Base-by-base conservation (phyloP, 495 filamentous ascomycete genomes). In the Annulohypoxylon bovei region DNA sequence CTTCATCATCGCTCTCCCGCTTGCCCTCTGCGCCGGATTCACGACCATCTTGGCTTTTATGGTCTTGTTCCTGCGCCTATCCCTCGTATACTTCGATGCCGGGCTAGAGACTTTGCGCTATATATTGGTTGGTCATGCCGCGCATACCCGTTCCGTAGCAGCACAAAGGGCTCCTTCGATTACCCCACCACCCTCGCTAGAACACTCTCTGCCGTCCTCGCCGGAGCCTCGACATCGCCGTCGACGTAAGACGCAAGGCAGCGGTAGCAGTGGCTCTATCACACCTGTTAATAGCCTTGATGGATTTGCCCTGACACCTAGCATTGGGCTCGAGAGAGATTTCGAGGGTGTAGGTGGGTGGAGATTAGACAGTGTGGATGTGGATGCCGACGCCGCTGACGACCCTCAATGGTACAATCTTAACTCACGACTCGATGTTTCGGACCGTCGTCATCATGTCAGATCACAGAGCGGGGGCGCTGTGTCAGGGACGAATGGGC, bases 291-390 rank as follows among this genome's bases (percentile, higher is more conserved):
- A 66, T 6, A 75, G 76, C 12, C 63, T 76, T 11, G 73, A 73
- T 25, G 76, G 80, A 14, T 64, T 84, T 3, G 75, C 71, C 23
- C 49, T 85, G 11, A 77, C 77, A 14, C 78, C 81, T 8, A 81
- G 77, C 28, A 66, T 82, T 12, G 82, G 83, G 1, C 65, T 85
- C 20, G 83, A 85, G 55, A 84, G 92, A 4, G 93, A 96, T 78
- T 96, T 90, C 71, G 93, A 96, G 80, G 93, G 92, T n/a, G 85
- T 96, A 2, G 93, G 93, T 11, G 93, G 93, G 1, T 94, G 92
- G 92, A 82, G 90, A 57, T 64, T 87, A 14, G 76, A 76, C 22
- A 78, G 78, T 7, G 58, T 56, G 9, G 78, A 78, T 6, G 77
- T 81, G 11, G 81, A 86, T 11, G 82, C 83, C n/a, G 78, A 82